Base-by-base conservation (phyloP, 495 filamentous ascomycete genomes). In the Aspergillus asperescens region DNA sequence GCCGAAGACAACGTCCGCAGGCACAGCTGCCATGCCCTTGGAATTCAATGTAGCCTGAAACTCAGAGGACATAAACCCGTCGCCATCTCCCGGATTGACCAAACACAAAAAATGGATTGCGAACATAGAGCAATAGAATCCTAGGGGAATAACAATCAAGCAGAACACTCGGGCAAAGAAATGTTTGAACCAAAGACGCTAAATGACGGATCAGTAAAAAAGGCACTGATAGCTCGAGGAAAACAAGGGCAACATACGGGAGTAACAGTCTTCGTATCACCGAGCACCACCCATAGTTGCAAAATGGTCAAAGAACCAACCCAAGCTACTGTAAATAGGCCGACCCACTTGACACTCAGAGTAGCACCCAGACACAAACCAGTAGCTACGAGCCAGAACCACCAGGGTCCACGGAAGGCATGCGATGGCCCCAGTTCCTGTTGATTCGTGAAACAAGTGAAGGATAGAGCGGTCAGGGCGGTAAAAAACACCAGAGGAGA, bases 41-140 rank as follows among this genome's bases (percentile, higher is more conserved):
- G 86, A 91, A 69, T 96, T 98, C 51, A 98, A 75, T 1, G 93
- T 98, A 19, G 94, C 88, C 69, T 97, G 94, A 75, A 98, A 98
- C 67, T 98, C 94, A 27, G 91, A 95, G 56, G 89, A 95, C 93
- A 98, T 98, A 77, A 98, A 98, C 47, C 93, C 93, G 67, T 98
- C 93, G 38, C 93, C 93, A 19, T 98, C 93, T 43, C 93, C 93
- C 7, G 93, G 94, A 66, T 98, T 97, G 24, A 83, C 80, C 23
- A 98, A 78, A 75, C 89, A 94, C 54, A 88, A 56, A 73, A 98
- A 97, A 72, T 98, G 93, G 58, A 98, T 90, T 12, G 79, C 90
- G 62, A 98, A 98, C 84, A 97, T 93, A 55, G 80, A 84, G 75
- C 95, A 83, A 73, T 98, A 98, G 72, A 97, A 95, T 20, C 79